phyloP scores from a whole-genome alignment of 768 basidiomycete species.

The Flagelloscypha sp. region DNA sequence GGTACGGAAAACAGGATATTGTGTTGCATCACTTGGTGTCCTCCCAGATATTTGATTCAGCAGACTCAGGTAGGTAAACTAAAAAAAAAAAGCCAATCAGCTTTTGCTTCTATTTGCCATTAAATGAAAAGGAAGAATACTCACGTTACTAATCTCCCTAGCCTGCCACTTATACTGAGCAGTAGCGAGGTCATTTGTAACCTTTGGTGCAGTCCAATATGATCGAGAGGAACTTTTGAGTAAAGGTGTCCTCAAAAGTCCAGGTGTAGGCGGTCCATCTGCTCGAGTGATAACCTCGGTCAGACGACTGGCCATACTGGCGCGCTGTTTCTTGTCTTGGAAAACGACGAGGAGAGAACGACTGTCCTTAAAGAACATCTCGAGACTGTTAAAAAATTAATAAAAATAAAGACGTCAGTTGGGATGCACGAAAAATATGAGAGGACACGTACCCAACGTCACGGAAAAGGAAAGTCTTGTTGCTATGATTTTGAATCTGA shows the following conservation, averaged over 20 bases:
- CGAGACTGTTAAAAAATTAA: conserved; percentile 42
- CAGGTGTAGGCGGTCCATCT: conserved; percentile 39
- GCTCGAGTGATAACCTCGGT: conserved; percentile 36
- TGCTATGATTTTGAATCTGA: conserved; percentile 70
- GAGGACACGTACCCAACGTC: conserved; percentile 72
- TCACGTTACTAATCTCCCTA: conserved; percentile 85
- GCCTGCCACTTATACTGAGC: conserved; percentile 84
- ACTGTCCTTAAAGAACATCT: conserved; percentile 90
- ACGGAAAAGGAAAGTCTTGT: conserved; percentile 81
- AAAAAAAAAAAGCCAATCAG: conserved; percentile 1
- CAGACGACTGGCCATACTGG: conserved; percentile 49
- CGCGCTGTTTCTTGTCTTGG: conserved; percentile 55
- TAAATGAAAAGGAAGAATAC: conserved; percentile 13
- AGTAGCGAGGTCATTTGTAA: conserved; percentile 52
- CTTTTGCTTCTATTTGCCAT: conserved; percentile 1
- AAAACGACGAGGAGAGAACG: conserved; percentile 83
- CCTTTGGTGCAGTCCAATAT: no score
- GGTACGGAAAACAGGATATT: conserved; percentile 84
- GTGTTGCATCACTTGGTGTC: conserved; percentile 90
- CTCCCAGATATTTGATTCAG: conserved; percentile 89
- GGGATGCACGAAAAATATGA: background rate
- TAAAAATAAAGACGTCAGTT: background rate
- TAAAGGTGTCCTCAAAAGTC: conserved; percentile 46
- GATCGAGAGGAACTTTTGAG: no score
- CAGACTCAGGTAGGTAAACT: conserved; percentile 88